These are phyloP conservation scores for Phytophthora megakarya DNA, from an alignment of 352 stramenopile genomes.

Conservation along the genomic window DNA sequence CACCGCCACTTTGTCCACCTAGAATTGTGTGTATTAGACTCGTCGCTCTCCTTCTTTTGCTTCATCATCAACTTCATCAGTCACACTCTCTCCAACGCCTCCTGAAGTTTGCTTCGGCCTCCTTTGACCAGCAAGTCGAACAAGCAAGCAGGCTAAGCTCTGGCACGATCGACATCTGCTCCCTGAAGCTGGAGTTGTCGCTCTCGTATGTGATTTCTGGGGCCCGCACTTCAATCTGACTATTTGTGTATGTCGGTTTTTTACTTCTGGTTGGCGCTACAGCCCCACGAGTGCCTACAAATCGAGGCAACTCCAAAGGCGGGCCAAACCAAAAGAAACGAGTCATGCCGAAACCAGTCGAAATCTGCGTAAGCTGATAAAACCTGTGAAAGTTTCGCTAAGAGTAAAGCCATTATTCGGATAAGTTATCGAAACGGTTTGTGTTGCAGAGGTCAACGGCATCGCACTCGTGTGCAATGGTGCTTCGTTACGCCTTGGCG, in stretches of 20 bases:
- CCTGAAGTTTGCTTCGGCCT: background rate
- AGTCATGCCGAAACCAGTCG: constrained; percentile 21
- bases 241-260: too few relatives aligned
- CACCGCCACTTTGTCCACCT: too few relatives aligned
- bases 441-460: constrained; percentile 11
- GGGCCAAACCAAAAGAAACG: constrained; percentile 34
- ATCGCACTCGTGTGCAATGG: constrained; percentile 15
- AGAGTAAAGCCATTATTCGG: background rate
- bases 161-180: constrained; percentile 16
- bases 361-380: constrained; percentile 17
- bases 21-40: too few relatives aligned
- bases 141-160: constrained; percentile 27
- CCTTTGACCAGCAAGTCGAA: constrained; percentile 9
- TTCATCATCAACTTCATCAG: background rate
- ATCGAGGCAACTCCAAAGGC: constrained; percentile 29
- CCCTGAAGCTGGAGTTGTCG: constrained; percentile 24
- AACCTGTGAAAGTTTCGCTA: constrained; percentile 7
- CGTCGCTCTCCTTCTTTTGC: background rate
- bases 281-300: too few relatives aligned
- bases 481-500: too few relatives aligned
- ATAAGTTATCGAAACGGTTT: constrained; percentile 3
- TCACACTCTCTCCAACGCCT: background rate
- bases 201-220: constrained; percentile 30
- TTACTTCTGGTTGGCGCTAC: too few relatives aligned
- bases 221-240: too few relatives aligned